Conservation (phyloP, 768 basidiomycete species). For the Boletus edulis region DNA sequence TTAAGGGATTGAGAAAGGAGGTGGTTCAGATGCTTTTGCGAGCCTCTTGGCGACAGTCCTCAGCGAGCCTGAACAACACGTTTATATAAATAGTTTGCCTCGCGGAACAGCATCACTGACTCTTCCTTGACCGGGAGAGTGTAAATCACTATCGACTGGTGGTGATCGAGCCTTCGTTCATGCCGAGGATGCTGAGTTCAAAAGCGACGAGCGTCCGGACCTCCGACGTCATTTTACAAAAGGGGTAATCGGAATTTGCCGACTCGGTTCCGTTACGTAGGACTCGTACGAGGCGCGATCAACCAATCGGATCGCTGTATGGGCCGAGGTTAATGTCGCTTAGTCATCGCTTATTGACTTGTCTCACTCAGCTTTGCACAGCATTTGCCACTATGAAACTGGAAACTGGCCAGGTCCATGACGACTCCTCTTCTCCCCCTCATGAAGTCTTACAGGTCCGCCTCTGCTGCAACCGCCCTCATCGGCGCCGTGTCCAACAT, state of each 20-base stretch:
- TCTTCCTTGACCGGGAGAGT: too few relatives aligned
- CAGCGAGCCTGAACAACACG: too few relatives aligned
- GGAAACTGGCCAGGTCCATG: not conserved
- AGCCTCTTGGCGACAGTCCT: too few relatives aligned
- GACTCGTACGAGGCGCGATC: not conserved
- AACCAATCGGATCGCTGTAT: not conserved
- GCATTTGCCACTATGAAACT: slow-evolving; percentile 10
- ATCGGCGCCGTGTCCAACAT: slow-evolving; percentile 41
- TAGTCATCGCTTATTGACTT: slow-evolving; percentile 10
- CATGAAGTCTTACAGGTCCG: slow-evolving; percentile 29
- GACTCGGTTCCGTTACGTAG: not conserved
- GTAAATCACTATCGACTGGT: too few relatives aligned
- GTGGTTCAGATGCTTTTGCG: too few relatives aligned
- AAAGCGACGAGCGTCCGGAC: too few relatives aligned
- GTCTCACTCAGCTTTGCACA: slow-evolving; percentile 12
- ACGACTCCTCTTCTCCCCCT: not conserved
- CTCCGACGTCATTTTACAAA: too few relatives aligned
- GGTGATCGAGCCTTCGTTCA: too few relatives aligned
- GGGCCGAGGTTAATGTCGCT: not conserved
- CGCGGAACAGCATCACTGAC: too few relatives aligned
- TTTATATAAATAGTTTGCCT: too few relatives aligned
- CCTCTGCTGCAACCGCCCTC: slow-evolving; percentile 37
- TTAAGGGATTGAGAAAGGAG: too few relatives aligned
- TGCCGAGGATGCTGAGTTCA: too few relatives aligned
- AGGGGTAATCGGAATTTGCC: not conserved